phyloP scores from a whole-genome alignment of 352 stramenopile species.

The Vaucheria bursata region DNA sequence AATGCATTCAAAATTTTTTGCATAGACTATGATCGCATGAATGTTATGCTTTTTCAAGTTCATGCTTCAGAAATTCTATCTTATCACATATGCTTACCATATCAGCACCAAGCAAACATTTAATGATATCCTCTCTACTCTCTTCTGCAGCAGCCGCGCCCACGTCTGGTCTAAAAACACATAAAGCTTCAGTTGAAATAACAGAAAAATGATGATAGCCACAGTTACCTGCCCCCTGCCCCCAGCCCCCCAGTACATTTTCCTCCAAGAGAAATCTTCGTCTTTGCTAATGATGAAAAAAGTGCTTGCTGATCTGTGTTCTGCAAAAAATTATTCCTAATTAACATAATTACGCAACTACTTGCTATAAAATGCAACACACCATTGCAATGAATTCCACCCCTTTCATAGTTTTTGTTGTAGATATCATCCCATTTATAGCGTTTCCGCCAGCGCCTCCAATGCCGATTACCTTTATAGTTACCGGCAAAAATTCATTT shows the following conservation, averaged over 20 bases:
- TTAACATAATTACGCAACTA: neutral
- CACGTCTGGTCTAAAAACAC: constrained; percentile 54
- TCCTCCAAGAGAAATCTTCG: neutral
- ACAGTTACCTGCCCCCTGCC: neutral
- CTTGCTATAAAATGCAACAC: too few species aligned
- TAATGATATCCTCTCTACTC: constrained; percentile 71
- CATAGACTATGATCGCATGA: too few species aligned
- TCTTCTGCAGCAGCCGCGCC: constrained; percentile 68
- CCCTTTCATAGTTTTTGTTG: constrained; percentile 55
- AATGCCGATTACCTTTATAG: constrained; percentile 66
- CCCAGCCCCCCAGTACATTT: neutral
- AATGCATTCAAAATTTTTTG: too few species aligned
- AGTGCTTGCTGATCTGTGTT: constrained; percentile 46
- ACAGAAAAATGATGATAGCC: neutral
- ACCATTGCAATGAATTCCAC: constrained; percentile 72
- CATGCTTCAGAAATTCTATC: too few species aligned
- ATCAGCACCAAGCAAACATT: constrained; percentile 75
- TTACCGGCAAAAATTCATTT: constrained; percentile 11
- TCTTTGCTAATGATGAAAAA: constrained; percentile 14
- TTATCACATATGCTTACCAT: constrained; percentile 60
- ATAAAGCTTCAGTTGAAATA: too few species aligned
- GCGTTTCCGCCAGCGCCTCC: constrained; percentile 61
- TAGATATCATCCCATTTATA: constrained; percentile 60
- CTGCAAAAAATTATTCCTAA: neutral
- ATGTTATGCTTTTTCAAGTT: too few species aligned